phyloP scores from a whole-genome alignment of 345 rosid species.

The Trapa incisa region DNA sequence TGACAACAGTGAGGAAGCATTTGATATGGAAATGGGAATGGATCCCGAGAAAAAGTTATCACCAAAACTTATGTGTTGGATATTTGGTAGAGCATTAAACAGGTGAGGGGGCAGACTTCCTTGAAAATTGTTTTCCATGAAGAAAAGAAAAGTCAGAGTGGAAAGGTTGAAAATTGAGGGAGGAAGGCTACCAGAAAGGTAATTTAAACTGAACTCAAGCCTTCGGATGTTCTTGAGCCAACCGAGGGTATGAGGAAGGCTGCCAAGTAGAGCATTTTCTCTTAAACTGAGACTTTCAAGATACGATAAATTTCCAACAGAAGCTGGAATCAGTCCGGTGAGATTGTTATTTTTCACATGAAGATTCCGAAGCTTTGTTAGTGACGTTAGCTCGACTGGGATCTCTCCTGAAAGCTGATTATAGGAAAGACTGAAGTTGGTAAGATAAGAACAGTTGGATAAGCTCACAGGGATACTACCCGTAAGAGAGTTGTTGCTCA shows the following conservation, averaged over 20 bases:
- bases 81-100: slow-evolving; percentile 9
- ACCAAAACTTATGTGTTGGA: not conserved
- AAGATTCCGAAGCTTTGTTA: slow-evolving; percentile 1
- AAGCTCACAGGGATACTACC: slow-evolving; percentile 12
- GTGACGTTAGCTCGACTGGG: slow-evolving; percentile 11
- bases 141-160: rapidly evolving
- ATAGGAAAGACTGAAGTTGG: rapidly evolving
- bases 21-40: slow-evolving; percentile 10
- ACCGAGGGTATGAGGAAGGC: slow-evolving; percentile 11
- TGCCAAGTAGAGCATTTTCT: not conserved
- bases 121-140: not conserved
- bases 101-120: slow-evolving; percentile 17
- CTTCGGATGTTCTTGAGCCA: not conserved
- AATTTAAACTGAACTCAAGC: not conserved
- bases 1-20: not conserved
- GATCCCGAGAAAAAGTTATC: not conserved
- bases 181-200: slow-evolving; percentile 12
- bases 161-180: slow-evolving; percentile 21
- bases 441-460: slow-evolving; percentile 10
- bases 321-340: slow-evolving; percentile 16
- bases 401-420: slow-evolving; percentile 10
- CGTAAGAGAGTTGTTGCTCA: not conserved
- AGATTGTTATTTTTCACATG: slow-evolving; percentile 7
- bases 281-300: not conserved
- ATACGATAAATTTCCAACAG: slow-evolving; percentile 19